These are phyloP conservation scores for Fraxinus nigra DNA, from an alignment of 305 asterid species.

Conservation along the genomic window DNA sequence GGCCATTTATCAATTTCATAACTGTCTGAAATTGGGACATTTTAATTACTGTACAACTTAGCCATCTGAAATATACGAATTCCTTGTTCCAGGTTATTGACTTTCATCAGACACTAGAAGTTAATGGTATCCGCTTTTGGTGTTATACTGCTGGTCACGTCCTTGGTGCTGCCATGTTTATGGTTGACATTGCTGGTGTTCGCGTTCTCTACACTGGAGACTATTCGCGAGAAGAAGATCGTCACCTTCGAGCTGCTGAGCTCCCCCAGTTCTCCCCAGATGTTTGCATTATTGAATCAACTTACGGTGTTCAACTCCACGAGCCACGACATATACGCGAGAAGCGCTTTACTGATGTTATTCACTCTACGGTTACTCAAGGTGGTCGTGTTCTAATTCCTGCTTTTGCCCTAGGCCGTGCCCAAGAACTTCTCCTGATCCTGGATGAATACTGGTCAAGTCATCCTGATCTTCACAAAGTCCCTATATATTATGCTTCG, in stretches of 20 bases:
- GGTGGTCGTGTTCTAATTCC: slow-evolving; percentile 98
- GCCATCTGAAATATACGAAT: slow-evolving; percentile 8
- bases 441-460: slow-evolving; percentile 87
- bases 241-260: slow-evolving; percentile 98
- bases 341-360: slow-evolving; percentile 89
- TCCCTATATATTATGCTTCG: slow-evolving; percentile 93
- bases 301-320: slow-evolving; percentile 91
- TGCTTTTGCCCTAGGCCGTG: slow-evolving; percentile 93
- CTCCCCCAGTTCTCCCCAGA: slow-evolving; percentile 91
- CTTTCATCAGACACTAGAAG: slow-evolving; percentile 96
- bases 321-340: slow-evolving; percentile 81
- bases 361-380: slow-evolving; percentile 69
- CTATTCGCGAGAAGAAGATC: slow-evolving; percentile 94
- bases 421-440: slow-evolving; percentile 88
- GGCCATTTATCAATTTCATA: slow-evolving; percentile 24
- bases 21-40: neutral
- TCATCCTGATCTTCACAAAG: slow-evolving; percentile 76
- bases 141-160: slow-evolving; percentile 99
- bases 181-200: slow-evolving; percentile 98
- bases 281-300: slow-evolving; percentile 91
- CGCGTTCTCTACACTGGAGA: slow-evolving; percentile 97
- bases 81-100: slow-evolving; percentile 72
- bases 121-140: slow-evolving; percentile 95
- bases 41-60: neutral
- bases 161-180: slow-evolving; percentile 99